Conservation (phyloP, 352 stramenopile species). For the Phytopythium vexans region DNA sequence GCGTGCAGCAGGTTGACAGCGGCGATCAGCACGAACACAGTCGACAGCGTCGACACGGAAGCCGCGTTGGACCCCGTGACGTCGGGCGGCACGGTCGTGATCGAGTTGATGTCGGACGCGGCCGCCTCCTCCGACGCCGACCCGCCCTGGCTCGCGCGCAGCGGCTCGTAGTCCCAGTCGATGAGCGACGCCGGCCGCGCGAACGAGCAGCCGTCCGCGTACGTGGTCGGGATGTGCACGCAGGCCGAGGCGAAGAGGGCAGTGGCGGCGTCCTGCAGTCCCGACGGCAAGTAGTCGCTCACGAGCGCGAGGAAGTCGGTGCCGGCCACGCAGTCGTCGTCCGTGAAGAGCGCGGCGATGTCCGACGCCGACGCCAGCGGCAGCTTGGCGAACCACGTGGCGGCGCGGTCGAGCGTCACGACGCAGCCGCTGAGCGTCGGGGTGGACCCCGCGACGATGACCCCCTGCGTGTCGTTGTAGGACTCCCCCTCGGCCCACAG, state of each 20-base stretch:
- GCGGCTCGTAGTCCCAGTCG: slow-evolving; percentile 49
- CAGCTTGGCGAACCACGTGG: slow-evolving; percentile 40
- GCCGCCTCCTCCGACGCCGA: slow-evolving; percentile 11
- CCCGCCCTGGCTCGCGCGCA: slow-evolving; percentile 23
- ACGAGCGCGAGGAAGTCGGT: slow-evolving; percentile 36
- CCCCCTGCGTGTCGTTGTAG: slow-evolving; percentile 39
- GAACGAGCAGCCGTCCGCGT: slow-evolving; percentile 48
- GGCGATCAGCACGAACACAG: neutral
- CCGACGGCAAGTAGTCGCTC: slow-evolving; percentile 28
- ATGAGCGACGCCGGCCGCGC: slow-evolving; percentile 38
- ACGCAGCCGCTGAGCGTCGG: slow-evolving; percentile 39
- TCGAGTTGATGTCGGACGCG: slow-evolving; percentile 24
- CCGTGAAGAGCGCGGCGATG: slow-evolving; percentile 34
- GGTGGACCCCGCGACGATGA: slow-evolving; percentile 17
- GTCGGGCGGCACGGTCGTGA: slow-evolving; percentile 26
- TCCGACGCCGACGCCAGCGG: slow-evolving; percentile 32
- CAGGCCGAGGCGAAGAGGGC: slow-evolving; percentile 39
- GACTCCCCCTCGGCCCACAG: slow-evolving; percentile 38
- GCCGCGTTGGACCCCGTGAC: slow-evolving; percentile 13
- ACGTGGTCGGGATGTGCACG: slow-evolving; percentile 49
- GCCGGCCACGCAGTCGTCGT: slow-evolving; percentile 35
- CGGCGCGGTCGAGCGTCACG: slow-evolving; percentile 39
- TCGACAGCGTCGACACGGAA: neutral
- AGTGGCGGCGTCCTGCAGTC: slow-evolving; percentile 22
- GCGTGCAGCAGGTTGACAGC: neutral